These are phyloP conservation scores for Sphaceloma murrayae DNA, from an alignment of 2,329 filamentous ascomycete species.

Conservation along the genomic window DNA sequence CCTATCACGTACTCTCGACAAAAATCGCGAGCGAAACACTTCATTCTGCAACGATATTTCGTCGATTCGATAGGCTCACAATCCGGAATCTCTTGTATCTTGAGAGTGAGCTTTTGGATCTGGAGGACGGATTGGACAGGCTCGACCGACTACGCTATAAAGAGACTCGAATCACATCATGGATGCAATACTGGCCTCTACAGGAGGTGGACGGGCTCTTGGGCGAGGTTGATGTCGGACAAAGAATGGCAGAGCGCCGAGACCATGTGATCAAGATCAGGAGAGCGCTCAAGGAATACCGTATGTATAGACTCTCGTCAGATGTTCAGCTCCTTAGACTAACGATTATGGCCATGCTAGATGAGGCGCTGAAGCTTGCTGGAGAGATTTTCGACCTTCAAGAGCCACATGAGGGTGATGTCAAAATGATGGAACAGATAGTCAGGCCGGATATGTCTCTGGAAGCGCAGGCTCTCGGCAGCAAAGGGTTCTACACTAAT, in stretches of 20 bases:
- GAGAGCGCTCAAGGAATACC: constrained; percentile 16
- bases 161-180: too few relatives aligned
- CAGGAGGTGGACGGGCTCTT: constrained; percentile 3
- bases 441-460: too few relatives aligned
- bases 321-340: too few relatives aligned
- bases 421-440: too few relatives aligned
- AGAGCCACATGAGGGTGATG: constrained; percentile 8
- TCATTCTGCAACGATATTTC: constrained; percentile 9
- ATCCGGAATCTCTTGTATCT: constrained; percentile 15
- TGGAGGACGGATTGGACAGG: constrained; percentile 13
- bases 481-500: too few relatives aligned
- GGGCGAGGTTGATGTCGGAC: constrained; percentile 4
- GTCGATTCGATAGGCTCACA: constrained; percentile 10
- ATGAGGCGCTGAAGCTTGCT: constrained; percentile 12
- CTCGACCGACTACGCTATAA: too few relatives aligned
- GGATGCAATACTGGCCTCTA: constrained; percentile 2
- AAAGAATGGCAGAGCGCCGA: constrained; percentile 4
- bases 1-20: neutral
- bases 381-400: constrained; percentile 8
- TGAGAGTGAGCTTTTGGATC: constrained; percentile 13
- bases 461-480: too few relatives aligned
- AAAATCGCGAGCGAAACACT: neutral
- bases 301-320: neutral
- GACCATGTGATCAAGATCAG: constrained; percentile 6
- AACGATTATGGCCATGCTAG: neutral